phyloP scores from a whole-genome alignment of 1,284 basidiomycete species.

The Ustilago trichophora region DNA sequence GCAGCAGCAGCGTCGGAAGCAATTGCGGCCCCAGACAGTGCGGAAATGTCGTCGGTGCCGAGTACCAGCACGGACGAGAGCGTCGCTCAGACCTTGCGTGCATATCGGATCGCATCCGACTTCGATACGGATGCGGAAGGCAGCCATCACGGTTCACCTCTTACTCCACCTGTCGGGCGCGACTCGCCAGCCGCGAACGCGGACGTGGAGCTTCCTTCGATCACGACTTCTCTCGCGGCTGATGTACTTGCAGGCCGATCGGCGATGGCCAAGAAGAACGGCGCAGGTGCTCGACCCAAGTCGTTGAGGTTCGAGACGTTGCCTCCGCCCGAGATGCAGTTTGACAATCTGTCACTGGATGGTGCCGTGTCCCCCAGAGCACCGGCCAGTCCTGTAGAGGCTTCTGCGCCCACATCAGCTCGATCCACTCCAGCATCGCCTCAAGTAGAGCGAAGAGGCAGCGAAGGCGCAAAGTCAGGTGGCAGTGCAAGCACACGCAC shows the following conservation, averaged over 20 bases:
- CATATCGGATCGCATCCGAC: conserved; percentile 15
- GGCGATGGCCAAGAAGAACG: conserved; percentile 21
- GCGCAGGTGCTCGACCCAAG: conserved; percentile 22
- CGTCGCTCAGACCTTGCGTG: conserved; percentile 10
- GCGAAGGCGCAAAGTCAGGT: background rate
- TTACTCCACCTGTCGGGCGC: conserved; percentile 21
- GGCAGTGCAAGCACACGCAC: conserved; percentile 16
- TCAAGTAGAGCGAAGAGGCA: conserved; percentile 10
- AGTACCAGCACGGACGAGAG: conserved; percentile 39
- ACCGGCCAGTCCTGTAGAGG: conserved; percentile 6
- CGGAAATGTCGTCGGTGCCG: conserved; percentile 34
- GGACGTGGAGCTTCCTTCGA: background rate
- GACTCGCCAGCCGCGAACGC: conserved; percentile 5
- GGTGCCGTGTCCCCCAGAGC: conserved; percentile 13
- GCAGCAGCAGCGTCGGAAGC: background rate
- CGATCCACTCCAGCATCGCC: background rate
- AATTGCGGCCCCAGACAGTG: conserved; percentile 7
- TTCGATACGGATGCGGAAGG: conserved; percentile 18
- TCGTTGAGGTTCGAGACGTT: conserved; percentile 42
- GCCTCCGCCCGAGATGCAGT: conserved; percentile 12
- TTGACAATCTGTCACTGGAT: background rate
- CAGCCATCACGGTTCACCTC: conserved; percentile 24
- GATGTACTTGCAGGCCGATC: conserved; percentile 5
- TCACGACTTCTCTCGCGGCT: background rate
- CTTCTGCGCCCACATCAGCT: background rate